phyloP scores from a whole-genome alignment of 192 early-diverging fungal species.

The Coemansia sp. region DNA sequence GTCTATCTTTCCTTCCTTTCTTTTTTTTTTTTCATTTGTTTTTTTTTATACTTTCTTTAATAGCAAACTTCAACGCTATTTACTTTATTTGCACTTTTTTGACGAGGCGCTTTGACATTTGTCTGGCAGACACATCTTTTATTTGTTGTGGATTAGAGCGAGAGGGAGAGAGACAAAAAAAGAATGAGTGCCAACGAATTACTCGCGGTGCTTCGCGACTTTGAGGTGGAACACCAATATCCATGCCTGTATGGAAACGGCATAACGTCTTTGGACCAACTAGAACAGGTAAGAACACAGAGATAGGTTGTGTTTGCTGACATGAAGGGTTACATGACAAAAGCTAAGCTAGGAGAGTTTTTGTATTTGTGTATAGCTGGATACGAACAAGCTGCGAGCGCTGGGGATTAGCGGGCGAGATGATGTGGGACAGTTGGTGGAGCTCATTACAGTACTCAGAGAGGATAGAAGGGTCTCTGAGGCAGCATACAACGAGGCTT shows the following conservation, averaged over 20 bases:
- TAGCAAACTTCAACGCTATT: background rate
- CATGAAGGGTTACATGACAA: background rate
- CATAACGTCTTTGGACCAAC: constrained; percentile 39
- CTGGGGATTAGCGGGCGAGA: constrained; percentile 37
- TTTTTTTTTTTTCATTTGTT: background rate
- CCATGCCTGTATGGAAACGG: constrained; percentile 48
- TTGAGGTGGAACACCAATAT: constrained; percentile 50
- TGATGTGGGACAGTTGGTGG: constrained; percentile 32
- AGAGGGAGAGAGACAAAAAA: background rate
- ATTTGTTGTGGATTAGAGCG: constrained; percentile 1
- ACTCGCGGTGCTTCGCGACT: constrained; percentile 36
- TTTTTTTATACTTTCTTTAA: constrained; percentile 1
- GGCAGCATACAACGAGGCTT: background rate
- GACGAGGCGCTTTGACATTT: background rate
- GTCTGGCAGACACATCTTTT: background rate
- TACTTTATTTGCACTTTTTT: background rate
- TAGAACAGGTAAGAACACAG: constrained; percentile 39
- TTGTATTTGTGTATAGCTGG: constrained; percentile 25
- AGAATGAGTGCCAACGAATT: constrained; percentile 45
- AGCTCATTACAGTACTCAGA: constrained; percentile 29
- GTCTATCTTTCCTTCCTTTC: background rate
- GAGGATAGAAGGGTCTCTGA: background rate
- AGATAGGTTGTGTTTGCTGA: background rate
- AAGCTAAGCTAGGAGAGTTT: background rate
- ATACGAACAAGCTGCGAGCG: constrained; percentile 27